Evolutionary conservation across 192 early-diverging fungal species (phyloP).

Genomic region (Globomyces pollinis-pini): DNA sequence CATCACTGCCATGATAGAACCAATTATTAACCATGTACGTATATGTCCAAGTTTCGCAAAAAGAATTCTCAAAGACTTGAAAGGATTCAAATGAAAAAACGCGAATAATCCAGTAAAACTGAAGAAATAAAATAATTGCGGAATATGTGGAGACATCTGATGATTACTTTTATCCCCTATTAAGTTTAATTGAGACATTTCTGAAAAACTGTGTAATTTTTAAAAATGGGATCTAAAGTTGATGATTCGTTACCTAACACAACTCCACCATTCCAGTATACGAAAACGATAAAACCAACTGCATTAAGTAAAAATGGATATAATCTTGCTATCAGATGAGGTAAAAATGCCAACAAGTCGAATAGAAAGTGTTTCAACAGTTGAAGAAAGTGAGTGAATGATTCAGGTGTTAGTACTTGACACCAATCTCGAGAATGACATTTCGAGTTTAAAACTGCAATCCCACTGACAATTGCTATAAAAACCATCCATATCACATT

Average conservation of each 20-base stretch:
- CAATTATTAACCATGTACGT: background rate
- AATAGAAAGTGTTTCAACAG: background rate
- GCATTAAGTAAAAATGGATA: slow-evolving; percentile 46
- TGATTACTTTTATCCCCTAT: slow-evolving; percentile 81
- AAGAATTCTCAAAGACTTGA: background rate
- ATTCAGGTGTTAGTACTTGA: background rate
- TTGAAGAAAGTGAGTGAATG: background rate
- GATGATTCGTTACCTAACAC: slow-evolving; percentile 54
- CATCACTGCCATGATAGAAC: background rate
- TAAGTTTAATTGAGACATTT: too few species aligned
- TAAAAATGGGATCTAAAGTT: too few species aligned
- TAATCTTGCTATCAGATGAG: too few species aligned
- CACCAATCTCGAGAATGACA: background rate
- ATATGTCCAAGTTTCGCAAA: background rate
- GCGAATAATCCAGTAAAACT: slow-evolving; percentile 39
- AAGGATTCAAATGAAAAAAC: slow-evolving; percentile 5
- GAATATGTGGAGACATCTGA: slow-evolving; percentile 64
- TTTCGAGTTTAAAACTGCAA: background rate
- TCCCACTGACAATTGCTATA: slow-evolving; percentile 18
- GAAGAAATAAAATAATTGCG: slow-evolving; percentile 82
- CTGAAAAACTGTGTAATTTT: too few species aligned
- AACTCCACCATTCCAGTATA: slow-evolving; percentile 74
- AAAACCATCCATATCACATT: slow-evolving; percentile 85
- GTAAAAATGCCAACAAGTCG: slow-evolving; percentile 6
- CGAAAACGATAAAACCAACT: slow-evolving; percentile 53